These are phyloP conservation scores for Ophiostoma triangulosporum DNA, from an alignment of 2,329 filamentous ascomycete genomes.

Conservation along the genomic window DNA sequence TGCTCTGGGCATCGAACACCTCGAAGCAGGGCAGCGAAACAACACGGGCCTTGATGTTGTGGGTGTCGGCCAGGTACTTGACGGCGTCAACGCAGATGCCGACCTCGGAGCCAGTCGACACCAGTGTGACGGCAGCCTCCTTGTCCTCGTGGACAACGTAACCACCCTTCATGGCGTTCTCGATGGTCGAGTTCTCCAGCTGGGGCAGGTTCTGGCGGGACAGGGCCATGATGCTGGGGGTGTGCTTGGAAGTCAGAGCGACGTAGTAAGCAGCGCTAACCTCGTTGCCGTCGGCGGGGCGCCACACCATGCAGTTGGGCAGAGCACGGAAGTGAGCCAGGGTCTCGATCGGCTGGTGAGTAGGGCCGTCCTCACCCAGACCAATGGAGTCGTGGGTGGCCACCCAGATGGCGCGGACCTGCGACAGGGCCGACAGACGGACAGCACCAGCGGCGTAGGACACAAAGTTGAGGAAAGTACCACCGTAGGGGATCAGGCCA, in stretches of 20 bases:
- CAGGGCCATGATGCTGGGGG: constrained; percentile 84
- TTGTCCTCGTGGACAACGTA: constrained; percentile 80
- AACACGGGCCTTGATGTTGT: constrained; percentile 76
- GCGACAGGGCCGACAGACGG: constrained; percentile 84
- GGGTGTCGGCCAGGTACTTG: constrained; percentile 80
- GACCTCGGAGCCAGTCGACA: constrained; percentile 94
- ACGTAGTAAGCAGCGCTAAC: constrained; percentile 95
- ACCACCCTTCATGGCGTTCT: constrained; percentile 84
- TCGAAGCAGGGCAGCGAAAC: constrained; percentile 96
- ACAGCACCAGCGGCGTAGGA: constrained; percentile 94
- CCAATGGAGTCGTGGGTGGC: constrained; percentile 98
- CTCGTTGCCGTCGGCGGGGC: constrained; percentile 96
- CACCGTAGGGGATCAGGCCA: constrained; percentile 81
- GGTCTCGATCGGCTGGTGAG: constrained; percentile 98
- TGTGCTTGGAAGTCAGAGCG: constrained; percentile 76
- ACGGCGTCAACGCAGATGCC: constrained; percentile 84
- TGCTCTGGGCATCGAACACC: constrained; percentile 85
- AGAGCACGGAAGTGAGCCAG: constrained; percentile 96
- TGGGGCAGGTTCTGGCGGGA: constrained; percentile 98
- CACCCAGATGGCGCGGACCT: constrained; percentile 84
- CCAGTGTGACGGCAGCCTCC: constrained; percentile 73
- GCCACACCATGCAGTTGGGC: constrained; percentile 99
- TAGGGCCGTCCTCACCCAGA: constrained; percentile 96
- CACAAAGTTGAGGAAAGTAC: constrained; percentile 99
- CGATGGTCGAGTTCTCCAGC: constrained; percentile 83